Evolutionary conservation across 176 grass and related monocot species (phyloP).

Genomic region (Carex myosuroides): DNA sequence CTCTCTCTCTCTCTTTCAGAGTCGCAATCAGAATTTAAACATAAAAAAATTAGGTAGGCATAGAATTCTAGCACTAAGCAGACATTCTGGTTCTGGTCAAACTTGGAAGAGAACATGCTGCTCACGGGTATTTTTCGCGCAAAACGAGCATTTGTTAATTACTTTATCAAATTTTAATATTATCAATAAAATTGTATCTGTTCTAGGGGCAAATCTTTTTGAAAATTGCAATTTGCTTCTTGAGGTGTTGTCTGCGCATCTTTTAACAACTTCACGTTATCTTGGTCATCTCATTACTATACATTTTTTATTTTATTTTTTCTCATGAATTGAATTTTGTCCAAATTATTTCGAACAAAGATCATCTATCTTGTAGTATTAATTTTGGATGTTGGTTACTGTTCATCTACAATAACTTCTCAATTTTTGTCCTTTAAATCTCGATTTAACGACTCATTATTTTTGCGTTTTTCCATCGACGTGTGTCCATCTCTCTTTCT

Average conservation of each 20-base stretch:
- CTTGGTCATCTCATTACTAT: not conserved
- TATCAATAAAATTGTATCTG: not conserved
- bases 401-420: no score
- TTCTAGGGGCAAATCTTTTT: not conserved
- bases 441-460: no score
- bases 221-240: not conserved
- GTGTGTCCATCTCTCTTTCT: no score
- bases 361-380: no score
- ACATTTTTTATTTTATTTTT: not conserved
- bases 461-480: no score
- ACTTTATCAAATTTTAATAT: not conserved
- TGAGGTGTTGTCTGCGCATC: not conserved
- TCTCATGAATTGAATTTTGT: no score
- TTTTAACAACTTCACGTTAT: not conserved
- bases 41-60: not conserved
- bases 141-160: not conserved
- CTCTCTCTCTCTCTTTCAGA: not conserved
- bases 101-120: not conserved
- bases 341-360: no score
- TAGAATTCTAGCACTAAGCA: not conserved
- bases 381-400: no score
- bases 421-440: no score
- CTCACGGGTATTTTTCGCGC: not conserved
- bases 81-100: slow-evolving; percentile 19
- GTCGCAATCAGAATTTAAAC: not conserved